phyloP scores from a whole-genome alignment of 2,329 filamentous ascomycete genomes.

The Chaetomium olivaceum region DNA sequence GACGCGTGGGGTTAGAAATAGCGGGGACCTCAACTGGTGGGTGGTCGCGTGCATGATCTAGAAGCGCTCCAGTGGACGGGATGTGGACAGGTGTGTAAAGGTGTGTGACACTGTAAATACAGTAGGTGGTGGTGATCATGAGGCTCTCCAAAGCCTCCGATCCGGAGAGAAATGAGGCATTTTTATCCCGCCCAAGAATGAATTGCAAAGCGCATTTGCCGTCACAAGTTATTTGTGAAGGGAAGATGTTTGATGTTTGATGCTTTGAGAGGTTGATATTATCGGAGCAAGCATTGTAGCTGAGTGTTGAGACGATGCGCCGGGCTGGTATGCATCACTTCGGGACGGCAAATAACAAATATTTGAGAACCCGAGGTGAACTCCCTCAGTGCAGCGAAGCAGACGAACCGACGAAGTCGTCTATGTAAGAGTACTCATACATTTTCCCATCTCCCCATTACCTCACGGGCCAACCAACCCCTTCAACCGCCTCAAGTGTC shows the following conservation, averaged over 20 bases:
- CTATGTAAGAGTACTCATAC: not conserved
- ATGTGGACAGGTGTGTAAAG: not conserved
- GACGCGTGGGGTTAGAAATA: not conserved
- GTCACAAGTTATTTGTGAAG: not conserved
- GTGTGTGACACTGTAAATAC: constrained; percentile 6
- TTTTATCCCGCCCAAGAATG: not conserved
- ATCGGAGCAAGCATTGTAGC: not conserved
- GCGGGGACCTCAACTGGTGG: not conserved
- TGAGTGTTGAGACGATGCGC: not conserved
- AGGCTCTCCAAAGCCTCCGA: not conserved
- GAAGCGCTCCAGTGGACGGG: not conserved
- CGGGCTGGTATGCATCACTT: not conserved
- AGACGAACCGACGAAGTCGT: not conserved
- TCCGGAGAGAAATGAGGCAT: not conserved
- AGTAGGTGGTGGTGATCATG: not conserved
- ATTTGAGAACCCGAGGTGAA: not conserved
- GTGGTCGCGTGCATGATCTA: constrained; percentile 9
- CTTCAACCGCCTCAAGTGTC: not conserved
- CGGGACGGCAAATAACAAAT: not conserved
- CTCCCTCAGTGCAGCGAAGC: not conserved
- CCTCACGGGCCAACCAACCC: not conserved
- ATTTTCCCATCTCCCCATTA: not conserved
- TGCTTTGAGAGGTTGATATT: not conserved
- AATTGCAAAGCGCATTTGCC: not conserved
- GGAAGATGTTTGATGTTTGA: not conserved